Base-by-base conservation (phyloP, 176 grass and related monocot species). In the Cenchrus americanus region DNA sequence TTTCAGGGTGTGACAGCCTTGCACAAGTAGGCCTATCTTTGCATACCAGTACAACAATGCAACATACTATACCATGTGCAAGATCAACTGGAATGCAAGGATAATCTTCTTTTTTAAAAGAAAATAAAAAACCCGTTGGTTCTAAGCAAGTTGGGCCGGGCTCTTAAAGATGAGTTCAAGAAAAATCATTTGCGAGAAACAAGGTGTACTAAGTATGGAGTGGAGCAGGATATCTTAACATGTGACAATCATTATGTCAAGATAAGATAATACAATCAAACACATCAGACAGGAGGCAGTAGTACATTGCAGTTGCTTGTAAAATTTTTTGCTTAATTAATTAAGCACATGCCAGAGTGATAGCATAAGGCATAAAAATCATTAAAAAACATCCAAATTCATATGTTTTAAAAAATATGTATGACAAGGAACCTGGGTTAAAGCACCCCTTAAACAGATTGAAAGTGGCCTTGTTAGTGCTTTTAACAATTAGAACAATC, bases 241-340 rank as follows among this genome's bases (percentile, higher is more conserved):
- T 51, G 17, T 14, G 13, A 24, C 19, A 58, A 44, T 32, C 34
- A 55, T 23, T 26, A 14, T 23, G 62, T 34, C 18, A 66, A 62
- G 80, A 57, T 83, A 48, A 62, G 57, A 9, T 49, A 48, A 50
- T 19, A 49, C 54, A 14, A 37, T 13, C 69, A 57, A 46, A 80
- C 21, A 80, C 27, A 78, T 43, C 24, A 27, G 44, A 79, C 2
- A 53, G 55, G 34, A 74, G n/a, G 13, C 1, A 64, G 44, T 14
- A 74, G 21, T 60, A 14, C 10, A 43, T 46, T 40, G 24, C 61
- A 59, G 49, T 67, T 30, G 1, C 19, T 50, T 14, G 17, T 43
- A 44, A 78, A 50, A 65, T 17, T 3, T 3, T 4, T 37, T 37
- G 1, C 34, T 37, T 14, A 40, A 77, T n/a, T n/a, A 23, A 3